Base-by-base conservation (phyloP, 2,329 filamentous ascomycete genomes). In the Aurifilum marmelostoma region DNA sequence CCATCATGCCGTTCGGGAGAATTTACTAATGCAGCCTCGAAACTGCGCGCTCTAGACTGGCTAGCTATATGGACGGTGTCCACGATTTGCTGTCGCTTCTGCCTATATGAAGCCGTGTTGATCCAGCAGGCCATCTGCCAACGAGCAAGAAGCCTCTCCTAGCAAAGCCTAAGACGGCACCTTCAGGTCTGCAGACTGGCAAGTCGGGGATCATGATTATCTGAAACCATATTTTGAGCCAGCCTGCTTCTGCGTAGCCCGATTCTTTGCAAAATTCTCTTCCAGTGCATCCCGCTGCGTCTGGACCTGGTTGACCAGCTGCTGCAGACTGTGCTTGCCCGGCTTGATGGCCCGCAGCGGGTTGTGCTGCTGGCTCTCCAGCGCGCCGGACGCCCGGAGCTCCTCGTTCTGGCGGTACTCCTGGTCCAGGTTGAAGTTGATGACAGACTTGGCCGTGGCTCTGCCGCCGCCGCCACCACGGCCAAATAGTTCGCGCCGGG, bases 401-500 rank as follows among this genome's bases (percentile, higher is more conserved):
- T 85, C 85, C 80, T 97, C 92, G 78, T 98, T 98, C 75, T 92
- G 88, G 32, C 86, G 87, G 79, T 98, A 98, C 81, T 97, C 94
- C 69, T 84, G 82, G 77, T 97, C 93, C 73, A 93, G 94, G 80
- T 97, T 93, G 85, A 97, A 97, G 75, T 91, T 94, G 72, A 94
- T 86, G 50, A 97, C 86, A 58, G 87, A 89, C n/a, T 87, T 83
- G 2, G 83, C 83, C n/a, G 87, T 82, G 9, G 78, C 75, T 21
- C 75, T 74, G 54, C 76, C 73, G n/a, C 77, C 77, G 59, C 77
- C 76, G 29, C 84, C 84, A 29, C 79, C 79, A 6, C 94, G 91
- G 1, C 95, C 95, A 76, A 98, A 95, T 3, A 98, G 87, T 76
- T 97, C 94, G 56, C 95, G 90, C 54, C 90, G 87, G 72, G 93